phyloP scores from a whole-genome alignment of 345 rosid genomes.

The Gossypium ekmanianum region DNA sequence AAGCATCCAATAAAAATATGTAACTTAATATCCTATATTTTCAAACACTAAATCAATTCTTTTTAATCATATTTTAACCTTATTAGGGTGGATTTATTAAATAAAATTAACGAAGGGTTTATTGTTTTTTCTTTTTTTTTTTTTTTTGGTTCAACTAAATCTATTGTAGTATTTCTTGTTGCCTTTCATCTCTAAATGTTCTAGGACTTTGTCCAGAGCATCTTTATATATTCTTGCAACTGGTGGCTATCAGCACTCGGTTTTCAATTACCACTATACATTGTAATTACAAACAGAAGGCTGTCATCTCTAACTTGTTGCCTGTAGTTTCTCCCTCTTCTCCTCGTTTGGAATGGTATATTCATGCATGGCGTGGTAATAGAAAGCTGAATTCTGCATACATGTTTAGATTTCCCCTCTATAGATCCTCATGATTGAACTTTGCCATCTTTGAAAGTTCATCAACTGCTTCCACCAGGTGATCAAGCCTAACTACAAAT shows the following conservation, averaged over 20 bases:
- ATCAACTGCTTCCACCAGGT: constrained; percentile 61
- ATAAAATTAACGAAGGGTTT: too few species aligned
- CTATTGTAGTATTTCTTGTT: neutral
- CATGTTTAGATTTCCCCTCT: neutral
- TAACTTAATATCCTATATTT: too few species aligned
- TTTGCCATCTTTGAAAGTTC: constrained; percentile 52
- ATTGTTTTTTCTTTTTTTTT: too few species aligned
- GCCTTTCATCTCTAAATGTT: neutral
- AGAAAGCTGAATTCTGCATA: neutral
- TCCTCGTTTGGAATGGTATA: neutral
- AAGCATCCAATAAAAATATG: too few species aligned
- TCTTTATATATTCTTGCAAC: neutral
- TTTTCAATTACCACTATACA: neutral
- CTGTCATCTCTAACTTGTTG: neutral
- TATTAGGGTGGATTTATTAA: too few species aligned
- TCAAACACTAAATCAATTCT: too few species aligned
- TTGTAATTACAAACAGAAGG: neutral
- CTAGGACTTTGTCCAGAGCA: neutral
- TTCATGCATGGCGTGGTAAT: neutral
- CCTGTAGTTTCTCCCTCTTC: neutral
- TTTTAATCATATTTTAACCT: too few species aligned
- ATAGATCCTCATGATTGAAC: constrained; percentile 37
- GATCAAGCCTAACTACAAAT: constrained; percentile 63
- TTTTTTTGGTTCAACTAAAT: too few species aligned
- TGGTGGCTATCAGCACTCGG: neutral